Conservation (phyloP, 306 rosid species). For the Trifolium pratense region DNA sequence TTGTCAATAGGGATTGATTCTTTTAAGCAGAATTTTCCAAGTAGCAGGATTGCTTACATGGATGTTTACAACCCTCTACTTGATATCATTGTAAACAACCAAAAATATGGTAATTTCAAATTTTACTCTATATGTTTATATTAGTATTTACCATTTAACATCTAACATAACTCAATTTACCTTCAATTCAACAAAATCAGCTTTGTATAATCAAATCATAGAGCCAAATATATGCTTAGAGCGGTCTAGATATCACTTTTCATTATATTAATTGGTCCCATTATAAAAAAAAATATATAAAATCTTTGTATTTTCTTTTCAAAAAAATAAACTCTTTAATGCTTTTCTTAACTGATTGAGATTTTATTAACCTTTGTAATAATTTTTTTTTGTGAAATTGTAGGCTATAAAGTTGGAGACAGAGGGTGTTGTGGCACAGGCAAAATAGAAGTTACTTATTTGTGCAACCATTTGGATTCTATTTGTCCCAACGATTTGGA, state of each 20-base stretch:
- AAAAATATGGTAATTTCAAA: constrained; percentile 50
- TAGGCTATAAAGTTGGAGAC: not conserved
- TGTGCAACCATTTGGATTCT: constrained; percentile 45
- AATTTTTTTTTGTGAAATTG: not conserved
- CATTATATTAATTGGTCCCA: no score
- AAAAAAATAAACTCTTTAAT: no score
- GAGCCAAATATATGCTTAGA: no score
- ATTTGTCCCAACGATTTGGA: constrained; percentile 8
- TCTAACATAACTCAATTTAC: no score
- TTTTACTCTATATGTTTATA: not conserved
- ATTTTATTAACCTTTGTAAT: no score
- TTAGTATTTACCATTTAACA: no score
- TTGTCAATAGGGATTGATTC: constrained; percentile 28
- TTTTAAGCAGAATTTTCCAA: constrained; percentile 20
- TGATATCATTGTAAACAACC: constrained; percentile 36
- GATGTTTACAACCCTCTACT: constrained; percentile 60
- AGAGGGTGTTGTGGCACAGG: constrained; percentile 61
- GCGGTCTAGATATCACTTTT: no score
- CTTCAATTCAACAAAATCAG: no score
- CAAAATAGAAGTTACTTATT: constrained; percentile 50
- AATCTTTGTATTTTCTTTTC: no score
- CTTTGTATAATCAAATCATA: no score
- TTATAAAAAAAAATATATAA: no score
- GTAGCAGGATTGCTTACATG: constrained; percentile 46
- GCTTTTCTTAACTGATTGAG: no score